Evolutionary conservation across 2,329 filamentous ascomycete species (phyloP).

Genomic region (Cytospora leucostoma): DNA sequence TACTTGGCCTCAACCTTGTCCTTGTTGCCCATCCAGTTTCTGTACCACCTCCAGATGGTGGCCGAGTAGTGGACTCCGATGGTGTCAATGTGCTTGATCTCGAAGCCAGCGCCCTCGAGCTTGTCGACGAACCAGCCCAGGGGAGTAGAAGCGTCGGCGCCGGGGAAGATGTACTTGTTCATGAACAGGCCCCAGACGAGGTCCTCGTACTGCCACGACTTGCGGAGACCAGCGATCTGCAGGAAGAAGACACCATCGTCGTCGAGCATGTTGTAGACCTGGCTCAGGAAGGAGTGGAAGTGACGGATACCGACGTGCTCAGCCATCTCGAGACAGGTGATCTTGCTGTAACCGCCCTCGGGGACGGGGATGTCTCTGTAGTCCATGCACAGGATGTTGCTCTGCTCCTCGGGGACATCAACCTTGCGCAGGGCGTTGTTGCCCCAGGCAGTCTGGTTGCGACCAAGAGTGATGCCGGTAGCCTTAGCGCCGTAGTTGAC

Average conservation of each 20-base stretch:
- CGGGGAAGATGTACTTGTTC: slow-evolving; percentile 99
- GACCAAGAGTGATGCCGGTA: slow-evolving; percentile 89
- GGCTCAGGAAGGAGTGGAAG: slow-evolving; percentile 76
- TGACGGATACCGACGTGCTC: slow-evolving; percentile 97
- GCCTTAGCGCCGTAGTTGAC: slow-evolving; percentile 83
- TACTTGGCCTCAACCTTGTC: slow-evolving; percentile 96
- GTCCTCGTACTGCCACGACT: slow-evolving; percentile 97
- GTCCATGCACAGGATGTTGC: slow-evolving; percentile 91
- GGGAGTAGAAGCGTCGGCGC: slow-evolving; percentile 92
- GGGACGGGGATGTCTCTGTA: slow-evolving; percentile 91
- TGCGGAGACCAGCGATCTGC: slow-evolving; percentile 91
- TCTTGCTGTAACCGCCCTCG: slow-evolving; percentile 83
- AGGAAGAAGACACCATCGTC: slow-evolving; percentile 96
- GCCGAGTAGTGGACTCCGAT: slow-evolving; percentile 96
- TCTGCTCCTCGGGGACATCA: slow-evolving; percentile 83
- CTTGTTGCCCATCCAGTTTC: slow-evolving; percentile 94
- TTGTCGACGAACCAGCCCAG: slow-evolving; percentile 83
- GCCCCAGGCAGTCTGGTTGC: slow-evolving; percentile 96
- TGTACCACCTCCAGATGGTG: slow-evolving; percentile 97
- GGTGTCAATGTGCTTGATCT: slow-evolving; percentile 90
- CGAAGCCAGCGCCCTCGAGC: slow-evolving; percentile 84
- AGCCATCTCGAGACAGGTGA: slow-evolving; percentile 97
- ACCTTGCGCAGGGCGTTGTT: slow-evolving; percentile 84
- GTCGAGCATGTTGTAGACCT: slow-evolving; percentile 93
- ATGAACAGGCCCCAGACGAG: slow-evolving; percentile 98